phyloP scores from a whole-genome alignment of 1,139 yeast genomes.

The Meyerozyma guilliermondii region DNA sequence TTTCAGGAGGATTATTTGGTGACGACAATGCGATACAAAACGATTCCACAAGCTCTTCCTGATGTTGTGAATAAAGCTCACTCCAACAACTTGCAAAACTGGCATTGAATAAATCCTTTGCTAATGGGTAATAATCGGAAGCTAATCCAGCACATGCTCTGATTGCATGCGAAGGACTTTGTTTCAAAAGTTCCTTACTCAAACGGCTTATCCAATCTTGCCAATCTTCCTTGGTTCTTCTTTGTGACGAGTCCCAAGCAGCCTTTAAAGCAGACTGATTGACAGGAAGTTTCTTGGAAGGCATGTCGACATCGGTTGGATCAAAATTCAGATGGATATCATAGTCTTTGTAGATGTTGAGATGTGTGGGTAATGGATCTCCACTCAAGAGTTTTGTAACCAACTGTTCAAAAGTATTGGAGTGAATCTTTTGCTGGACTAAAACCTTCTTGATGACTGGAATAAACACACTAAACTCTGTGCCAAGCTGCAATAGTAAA shows the following conservation, averaged over 20 bases:
- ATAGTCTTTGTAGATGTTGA: slow-evolving; percentile 65
- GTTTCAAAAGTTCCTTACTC: slow-evolving; percentile 80
- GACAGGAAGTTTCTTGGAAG: slow-evolving; percentile 73
- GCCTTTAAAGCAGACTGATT: slow-evolving; percentile 70
- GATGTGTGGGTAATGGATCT: slow-evolving; percentile 82
- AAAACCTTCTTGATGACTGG: slow-evolving; percentile 79
- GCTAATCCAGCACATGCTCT: slow-evolving; percentile 93
- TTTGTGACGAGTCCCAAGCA: slow-evolving; percentile 90
- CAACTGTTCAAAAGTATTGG: slow-evolving; percentile 73
- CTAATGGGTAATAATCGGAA: slow-evolving; percentile 80
- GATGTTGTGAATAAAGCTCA: slow-evolving; percentile 86
- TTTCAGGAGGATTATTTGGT: slow-evolving; percentile 93
- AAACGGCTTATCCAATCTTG: slow-evolving; percentile 92
- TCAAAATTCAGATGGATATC: slow-evolving; percentile 50
- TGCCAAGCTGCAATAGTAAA: slow-evolving; percentile 73
- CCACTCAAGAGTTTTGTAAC: slow-evolving; percentile 75
- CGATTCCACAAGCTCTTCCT: slow-evolving; percentile 83
- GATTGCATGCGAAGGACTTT: slow-evolving; percentile 91
- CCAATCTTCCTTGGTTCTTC: slow-evolving; percentile 94
- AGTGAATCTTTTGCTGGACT: slow-evolving; percentile 59
- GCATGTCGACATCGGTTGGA: slow-evolving; percentile 61
- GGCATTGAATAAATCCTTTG: slow-evolving; percentile 88
- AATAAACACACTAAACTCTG: slow-evolving; percentile 80
- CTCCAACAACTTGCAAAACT: slow-evolving; percentile 97
- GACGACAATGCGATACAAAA: slow-evolving; percentile 84